Evolutionary conservation across 2,329 filamentous ascomycete genomes (phyloP).

Genomic region (Penicillium sp.): DNA sequence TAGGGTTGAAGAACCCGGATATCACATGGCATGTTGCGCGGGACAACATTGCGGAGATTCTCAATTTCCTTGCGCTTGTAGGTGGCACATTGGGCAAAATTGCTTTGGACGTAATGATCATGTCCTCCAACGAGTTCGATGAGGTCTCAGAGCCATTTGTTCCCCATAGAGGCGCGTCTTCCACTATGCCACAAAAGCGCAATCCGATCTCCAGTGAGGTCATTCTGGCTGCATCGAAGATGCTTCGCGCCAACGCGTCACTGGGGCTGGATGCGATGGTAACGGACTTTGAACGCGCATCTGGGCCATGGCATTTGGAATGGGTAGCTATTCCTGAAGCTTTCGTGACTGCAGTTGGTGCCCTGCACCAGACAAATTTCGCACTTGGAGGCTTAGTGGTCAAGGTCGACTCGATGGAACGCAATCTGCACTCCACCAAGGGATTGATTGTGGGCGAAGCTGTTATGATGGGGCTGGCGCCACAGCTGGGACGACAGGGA

Average conservation of each 20-base stretch:
- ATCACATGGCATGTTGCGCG: slow-evolving; percentile 62
- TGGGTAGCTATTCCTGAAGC: slow-evolving; percentile 58
- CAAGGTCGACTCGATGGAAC: slow-evolving; percentile 50
- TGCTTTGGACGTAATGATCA: slow-evolving; percentile 58
- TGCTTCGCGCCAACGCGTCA: slow-evolving; percentile 54
- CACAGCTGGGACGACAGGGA: slow-evolving; percentile 52
- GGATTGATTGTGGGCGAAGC: slow-evolving; percentile 60
- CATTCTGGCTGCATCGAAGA: slow-evolving; percentile 56
- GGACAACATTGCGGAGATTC: slow-evolving; percentile 56
- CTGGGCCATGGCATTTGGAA: slow-evolving; percentile 61
- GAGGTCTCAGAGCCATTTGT: slow-evolving; percentile 60
- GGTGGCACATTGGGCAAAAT: slow-evolving; percentile 58
- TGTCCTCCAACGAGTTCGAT: slow-evolving; percentile 58
- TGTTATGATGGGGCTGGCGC: slow-evolving; percentile 60
- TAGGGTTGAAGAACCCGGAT: slow-evolving; percentile 50
- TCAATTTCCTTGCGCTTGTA: slow-evolving; percentile 56
- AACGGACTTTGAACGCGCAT: slow-evolving; percentile 58
- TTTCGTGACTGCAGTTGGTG: slow-evolving; percentile 55
- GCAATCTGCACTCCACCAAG: slow-evolving; percentile 52
- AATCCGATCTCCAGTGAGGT: slow-evolving; percentile 61
- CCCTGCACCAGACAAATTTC: slow-evolving; percentile 57
- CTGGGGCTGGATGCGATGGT: slow-evolving; percentile 59
- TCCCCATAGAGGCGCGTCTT: slow-evolving; percentile 55
- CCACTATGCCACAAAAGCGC: slow-evolving; percentile 61
- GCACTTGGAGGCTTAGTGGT: slow-evolving; percentile 54